Evolutionary conservation across 2,329 filamentous ascomycete genomes (phyloP).

Genomic region (Cryoendolithus antarcticus): DNA sequence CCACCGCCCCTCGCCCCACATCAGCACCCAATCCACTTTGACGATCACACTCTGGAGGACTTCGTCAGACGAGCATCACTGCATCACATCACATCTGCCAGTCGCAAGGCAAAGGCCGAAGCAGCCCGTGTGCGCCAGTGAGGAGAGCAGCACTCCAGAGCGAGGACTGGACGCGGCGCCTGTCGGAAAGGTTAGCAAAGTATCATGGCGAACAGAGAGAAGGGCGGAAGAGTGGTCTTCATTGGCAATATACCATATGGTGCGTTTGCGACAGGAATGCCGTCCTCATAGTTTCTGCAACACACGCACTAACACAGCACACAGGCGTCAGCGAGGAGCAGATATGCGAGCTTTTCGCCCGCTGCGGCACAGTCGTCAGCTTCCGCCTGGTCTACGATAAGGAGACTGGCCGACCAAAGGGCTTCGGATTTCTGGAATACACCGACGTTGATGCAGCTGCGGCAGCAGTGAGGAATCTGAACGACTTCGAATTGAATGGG

Average conservation of each 20-base stretch:
- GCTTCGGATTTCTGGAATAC: conserved; percentile 94
- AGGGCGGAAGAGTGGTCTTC: conserved; percentile 67
- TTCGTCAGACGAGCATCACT: no score
- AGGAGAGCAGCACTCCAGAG: no score
- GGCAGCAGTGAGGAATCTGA: conserved; percentile 86
- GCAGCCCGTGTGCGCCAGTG: no score
- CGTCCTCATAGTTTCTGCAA: no score
- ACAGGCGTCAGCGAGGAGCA: conserved; percentile 89
- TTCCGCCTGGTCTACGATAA: conserved; percentile 93
- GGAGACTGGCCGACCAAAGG: conserved; percentile 87
- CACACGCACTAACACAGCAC: conserved; percentile 9
- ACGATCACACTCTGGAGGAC: no score
- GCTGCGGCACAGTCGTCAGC: conserved; percentile 78
- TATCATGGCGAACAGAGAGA: conserved; percentile 51
- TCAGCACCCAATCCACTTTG: no score
- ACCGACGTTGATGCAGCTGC: conserved; percentile 84
- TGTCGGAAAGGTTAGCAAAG: no score
- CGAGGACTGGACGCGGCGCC: no score
- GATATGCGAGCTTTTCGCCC: conserved; percentile 85
- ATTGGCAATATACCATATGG: conserved; percentile 80
- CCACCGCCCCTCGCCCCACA: no score
- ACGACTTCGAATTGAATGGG: conserved; percentile 91
- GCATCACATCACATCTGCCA: no score
- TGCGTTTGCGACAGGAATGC: conserved; percentile 28
- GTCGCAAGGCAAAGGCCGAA: no score